Percentiles rank a stretch among this genome's conserved stretches.
Evolutionary conservation across 805 yeast species (phyloP).

Genomic region (Yamadazyma philogaea): DNA sequence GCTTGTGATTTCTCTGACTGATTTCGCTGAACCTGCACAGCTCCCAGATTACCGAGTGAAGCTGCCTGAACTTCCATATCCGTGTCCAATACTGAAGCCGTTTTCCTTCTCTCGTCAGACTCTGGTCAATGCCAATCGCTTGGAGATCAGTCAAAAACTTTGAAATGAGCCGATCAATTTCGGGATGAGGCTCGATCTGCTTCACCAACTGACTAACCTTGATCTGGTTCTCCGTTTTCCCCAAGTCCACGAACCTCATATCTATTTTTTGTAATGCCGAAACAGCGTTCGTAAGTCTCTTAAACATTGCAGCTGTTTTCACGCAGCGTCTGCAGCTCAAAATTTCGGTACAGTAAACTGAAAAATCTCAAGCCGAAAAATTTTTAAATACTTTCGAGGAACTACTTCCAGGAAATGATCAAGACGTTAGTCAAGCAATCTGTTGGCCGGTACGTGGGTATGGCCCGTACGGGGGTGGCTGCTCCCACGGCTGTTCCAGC

Average conservation of each 20-base stretch:
- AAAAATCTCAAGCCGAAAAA: too few species aligned
- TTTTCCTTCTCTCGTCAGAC: background rate
- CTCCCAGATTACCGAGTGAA: conserved; percentile 39
- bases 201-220: conserved; percentile 25
- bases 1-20: conserved; percentile 28
- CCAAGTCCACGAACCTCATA: conserved; percentile 14
- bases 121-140: conserved; percentile 14
- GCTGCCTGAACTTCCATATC: conserved; percentile 20
- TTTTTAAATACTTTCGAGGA: background rate
- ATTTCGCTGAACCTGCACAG: conserved; percentile 28
- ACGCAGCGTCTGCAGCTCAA: background rate
- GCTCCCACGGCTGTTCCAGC: background rate
- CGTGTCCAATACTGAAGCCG: conserved; percentile 7
- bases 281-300: conserved; percentile 1
- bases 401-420: background rate
- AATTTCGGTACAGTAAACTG: too few species aligned
- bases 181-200: conserved; percentile 23
- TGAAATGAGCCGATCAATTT: conserved; percentile 28
- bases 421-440: conserved; percentile 1
- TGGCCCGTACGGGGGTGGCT: background rate
- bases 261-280: conserved; percentile 10
- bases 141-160: conserved; percentile 31
- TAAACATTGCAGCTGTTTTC: conserved; percentile 1
- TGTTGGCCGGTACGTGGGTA: background rate
- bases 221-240: conserved; percentile 17